Percentiles rank a stretch among this genome's conserved stretches.
Conservation (phyloP, 805 yeast species). For the Saccharomyces jurei region DNA sequence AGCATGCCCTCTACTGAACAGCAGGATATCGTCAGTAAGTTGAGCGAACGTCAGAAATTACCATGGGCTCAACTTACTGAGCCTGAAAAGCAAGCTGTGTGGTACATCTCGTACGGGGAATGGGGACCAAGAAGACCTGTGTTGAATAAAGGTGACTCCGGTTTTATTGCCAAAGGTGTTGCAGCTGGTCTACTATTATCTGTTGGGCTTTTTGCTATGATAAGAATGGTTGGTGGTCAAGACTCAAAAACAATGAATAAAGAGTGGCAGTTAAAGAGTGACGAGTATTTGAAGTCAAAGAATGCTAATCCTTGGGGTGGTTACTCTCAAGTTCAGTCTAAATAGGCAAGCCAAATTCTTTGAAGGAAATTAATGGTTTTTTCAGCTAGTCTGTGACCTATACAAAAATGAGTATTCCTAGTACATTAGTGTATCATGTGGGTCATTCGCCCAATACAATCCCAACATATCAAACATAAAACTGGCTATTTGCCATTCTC, state of each 20-base stretch:
- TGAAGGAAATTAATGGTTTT: background rate
- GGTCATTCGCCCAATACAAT: background rate
- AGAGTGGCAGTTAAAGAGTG: conserved; percentile 96
- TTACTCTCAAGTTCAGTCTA: conserved; percentile 79
- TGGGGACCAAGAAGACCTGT: conserved; percentile 99
- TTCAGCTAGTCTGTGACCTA: background rate
- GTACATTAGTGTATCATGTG: background rate
- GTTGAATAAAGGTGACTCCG: conserved; percentile 74
- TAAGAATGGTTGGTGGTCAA: conserved; percentile 43
- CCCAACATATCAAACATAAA: background rate
- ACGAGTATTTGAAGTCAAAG: conserved; percentile 90
- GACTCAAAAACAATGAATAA: conserved; percentile 72
- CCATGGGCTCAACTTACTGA: conserved; percentile 85
- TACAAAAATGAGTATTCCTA: background rate
- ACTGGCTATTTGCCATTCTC: background rate
- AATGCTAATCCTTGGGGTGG: conserved; percentile 93
- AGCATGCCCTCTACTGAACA: conserved; percentile 80
- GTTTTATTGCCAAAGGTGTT: conserved; percentile 69
- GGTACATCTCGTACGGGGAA: conserved; percentile 94
- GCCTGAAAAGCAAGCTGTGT: conserved; percentile 92
- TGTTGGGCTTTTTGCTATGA: conserved; percentile 38
- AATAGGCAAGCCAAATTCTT: conserved; percentile 26
- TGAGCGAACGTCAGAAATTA: conserved; percentile 84
- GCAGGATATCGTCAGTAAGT: conserved; percentile 71
- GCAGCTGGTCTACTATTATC: conserved; percentile 49